Evolutionary conservation across 176 grass and related monocot genomes (phyloP).

Genomic region (Raddia distichophylla): DNA sequence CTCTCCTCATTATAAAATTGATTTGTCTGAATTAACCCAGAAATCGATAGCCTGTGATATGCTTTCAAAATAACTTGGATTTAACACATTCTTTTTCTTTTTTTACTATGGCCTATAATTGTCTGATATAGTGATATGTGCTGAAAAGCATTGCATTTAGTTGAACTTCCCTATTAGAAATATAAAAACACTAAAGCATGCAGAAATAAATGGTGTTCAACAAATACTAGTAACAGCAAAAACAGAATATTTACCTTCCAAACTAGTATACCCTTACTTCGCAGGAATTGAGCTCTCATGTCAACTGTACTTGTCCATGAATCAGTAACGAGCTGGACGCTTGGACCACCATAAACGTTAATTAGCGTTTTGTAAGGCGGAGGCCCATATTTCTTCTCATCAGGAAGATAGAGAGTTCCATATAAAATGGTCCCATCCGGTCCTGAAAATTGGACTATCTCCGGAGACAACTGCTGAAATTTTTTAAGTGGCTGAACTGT

Average conservation of each 20-base stretch:
- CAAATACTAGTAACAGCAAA: conserved; percentile 10
- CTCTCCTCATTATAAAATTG: neutral
- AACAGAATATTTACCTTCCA: conserved; percentile 80
- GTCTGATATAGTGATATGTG: neutral
- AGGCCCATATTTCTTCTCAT: conserved; percentile 86
- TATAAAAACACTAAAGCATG: neutral
- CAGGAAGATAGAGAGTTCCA: conserved; percentile 85
- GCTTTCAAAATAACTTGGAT: neutral
- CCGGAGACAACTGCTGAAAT: conserved; percentile 75
- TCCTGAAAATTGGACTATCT: conserved; percentile 79
- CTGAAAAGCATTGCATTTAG: neutral
- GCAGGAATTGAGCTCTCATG: conserved; percentile 96
- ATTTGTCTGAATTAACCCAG: too few relatives aligned
- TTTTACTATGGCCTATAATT: conserved; percentile 8
- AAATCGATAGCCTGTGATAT: too few relatives aligned
- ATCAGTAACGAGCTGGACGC: conserved; percentile 89
- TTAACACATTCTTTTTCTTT: neutral
- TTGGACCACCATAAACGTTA: conserved; percentile 88
- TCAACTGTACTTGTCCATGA: conserved; percentile 97
- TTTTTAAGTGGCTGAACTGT: conserved; percentile 64
- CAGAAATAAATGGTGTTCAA: conserved; percentile 18
- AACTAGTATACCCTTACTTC: conserved; percentile 92
- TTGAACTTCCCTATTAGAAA: conserved; percentile 11
- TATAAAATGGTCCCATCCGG: conserved; percentile 83
- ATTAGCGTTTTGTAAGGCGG: conserved; percentile 91